A percentile compares a stretch with the other conserved stretches of the same genome.
Evolutionary conservation across 2,329 filamentous ascomycete species (phyloP).

Genomic region (Fusarium sp.): DNA sequence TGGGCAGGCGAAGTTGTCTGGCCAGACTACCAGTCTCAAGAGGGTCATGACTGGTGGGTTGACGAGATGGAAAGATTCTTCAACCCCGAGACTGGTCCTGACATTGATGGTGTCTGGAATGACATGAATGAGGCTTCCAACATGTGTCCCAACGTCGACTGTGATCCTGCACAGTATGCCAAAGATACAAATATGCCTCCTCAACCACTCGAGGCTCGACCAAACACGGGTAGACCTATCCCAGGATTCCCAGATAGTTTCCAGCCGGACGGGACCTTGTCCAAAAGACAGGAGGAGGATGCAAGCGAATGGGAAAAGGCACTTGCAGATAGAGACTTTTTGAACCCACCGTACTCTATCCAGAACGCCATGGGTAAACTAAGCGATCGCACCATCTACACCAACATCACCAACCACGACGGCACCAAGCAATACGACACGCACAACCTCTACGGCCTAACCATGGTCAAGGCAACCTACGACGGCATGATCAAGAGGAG

Average conservation of each 20-base stretch:
- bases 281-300: background rate
- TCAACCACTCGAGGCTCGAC: background rate
- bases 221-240: background rate
- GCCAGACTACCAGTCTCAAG: slow-evolving; percentile 80
- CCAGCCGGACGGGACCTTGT: background rate
- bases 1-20: slow-evolving; percentile 81
- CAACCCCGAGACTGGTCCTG: slow-evolving; percentile 69
- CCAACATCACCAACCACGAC: slow-evolving; percentile 81
- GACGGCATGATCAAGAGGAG: slow-evolving; percentile 72
- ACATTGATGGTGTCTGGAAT: slow-evolving; percentile 84
- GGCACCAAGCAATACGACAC: slow-evolving; percentile 82
- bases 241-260: slow-evolving; percentile 1
- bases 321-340: background rate
- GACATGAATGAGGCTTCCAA: slow-evolving; percentile 68
- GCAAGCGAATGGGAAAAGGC: background rate
- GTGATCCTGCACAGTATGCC: slow-evolving; percentile 51
- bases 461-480: slow-evolving; percentile 82
- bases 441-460: slow-evolving; percentile 82
- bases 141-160: slow-evolving; percentile 46
- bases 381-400: slow-evolving; percentile 72
- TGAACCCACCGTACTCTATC: slow-evolving; percentile 62
- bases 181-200: background rate
- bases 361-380: slow-evolving; percentile 69
- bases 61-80: slow-evolving; percentile 75
- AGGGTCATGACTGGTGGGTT: slow-evolving; percentile 75